Percentiles rank a stretch among this genome's conserved stretches.
These are phyloP conservation scores for Ogataea chonburiensis DNA, from an alignment of 805 yeast genomes.

Conservation along the genomic window DNA sequence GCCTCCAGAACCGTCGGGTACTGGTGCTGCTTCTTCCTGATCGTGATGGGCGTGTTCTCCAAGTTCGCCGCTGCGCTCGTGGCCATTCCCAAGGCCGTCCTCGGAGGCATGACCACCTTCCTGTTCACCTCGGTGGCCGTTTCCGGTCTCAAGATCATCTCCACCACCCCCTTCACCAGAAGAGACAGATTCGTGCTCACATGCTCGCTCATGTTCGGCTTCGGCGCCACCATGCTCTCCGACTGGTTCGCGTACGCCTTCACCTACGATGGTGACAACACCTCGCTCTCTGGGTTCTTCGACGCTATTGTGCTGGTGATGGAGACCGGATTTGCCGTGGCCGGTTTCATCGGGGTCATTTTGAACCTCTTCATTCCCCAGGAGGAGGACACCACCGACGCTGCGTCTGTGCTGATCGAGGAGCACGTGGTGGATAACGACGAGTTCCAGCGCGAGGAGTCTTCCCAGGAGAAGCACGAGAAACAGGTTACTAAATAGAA, in stretches of 20 bases:
- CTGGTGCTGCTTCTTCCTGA: conserved; percentile 57
- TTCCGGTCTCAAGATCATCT: conserved; percentile 56
- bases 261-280: conserved; percentile 48
- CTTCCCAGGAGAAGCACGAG: conserved; percentile 26
- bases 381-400: conserved; percentile 47
- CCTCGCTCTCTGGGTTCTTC: conserved; percentile 44
- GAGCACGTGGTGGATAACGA: conserved; percentile 23
- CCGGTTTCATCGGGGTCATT: conserved; percentile 53
- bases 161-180: conserved; percentile 53
- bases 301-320: conserved; percentile 53
- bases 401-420: conserved; percentile 40
- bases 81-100: conserved; percentile 72
- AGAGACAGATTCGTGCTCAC: conserved; percentile 56
- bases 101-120: conserved; percentile 82
- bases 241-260: conserved; percentile 50
- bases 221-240: conserved; percentile 48
- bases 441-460: conserved; percentile 14
- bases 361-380: conserved; percentile 50
- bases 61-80: conserved; percentile 89
- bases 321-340: conserved; percentile 58
- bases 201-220: conserved; percentile 50
- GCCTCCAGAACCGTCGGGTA: conserved; percentile 74
- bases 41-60: conserved; percentile 85
- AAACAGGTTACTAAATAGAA: conserved; percentile 12
- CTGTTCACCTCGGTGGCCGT: conserved; percentile 56